Evolutionary conservation across 306 rosid species (phyloP).

Genomic region (Glycyrrhiza uralensis): DNA sequence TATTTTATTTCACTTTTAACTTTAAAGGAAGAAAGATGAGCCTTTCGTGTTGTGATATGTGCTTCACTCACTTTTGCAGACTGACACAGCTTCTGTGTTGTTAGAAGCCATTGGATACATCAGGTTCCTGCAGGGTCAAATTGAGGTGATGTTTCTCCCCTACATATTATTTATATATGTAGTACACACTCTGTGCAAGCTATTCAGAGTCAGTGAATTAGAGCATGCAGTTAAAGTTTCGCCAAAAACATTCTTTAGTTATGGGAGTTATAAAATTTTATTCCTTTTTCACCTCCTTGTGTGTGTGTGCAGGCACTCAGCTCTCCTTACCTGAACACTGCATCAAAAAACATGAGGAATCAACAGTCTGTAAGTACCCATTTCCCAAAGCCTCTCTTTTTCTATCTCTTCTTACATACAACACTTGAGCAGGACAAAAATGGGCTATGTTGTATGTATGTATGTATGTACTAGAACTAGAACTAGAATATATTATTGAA

Average conservation of each 20-base stretch:
- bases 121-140: conserved; percentile 84
- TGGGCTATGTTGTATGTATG: neutral
- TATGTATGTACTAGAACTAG: neutral
- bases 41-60: conserved; percentile 16
- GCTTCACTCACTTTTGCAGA: conserved; percentile 78
- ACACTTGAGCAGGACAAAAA: conserved; percentile 17
- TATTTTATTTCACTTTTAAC: conserved; percentile 32
- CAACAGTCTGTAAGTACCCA: conserved; percentile 57
- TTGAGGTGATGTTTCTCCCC: conserved; percentile 65
- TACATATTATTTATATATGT: conserved; percentile 5
- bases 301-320: conserved; percentile 66
- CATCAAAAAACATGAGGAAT: conserved; percentile 56
- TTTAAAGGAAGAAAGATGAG: conserved; percentile 46
- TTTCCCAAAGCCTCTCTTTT: conserved; percentile 32
- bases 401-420: neutral
- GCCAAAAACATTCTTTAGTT: conserved; percentile 39
- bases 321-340: conserved; percentile 67
- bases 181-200: neutral
- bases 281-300: neutral
- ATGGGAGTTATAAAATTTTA: conserved; percentile 37
- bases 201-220: conserved; percentile 37
- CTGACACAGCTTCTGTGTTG: conserved; percentile 96
- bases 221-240: conserved; percentile 53
- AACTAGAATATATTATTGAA: conserved; percentile 15
- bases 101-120: conserved; percentile 81